Evolutionary conservation across 371 early-diverging fungal genomes (phyloP).

Genomic region (Mortierella sp.): DNA sequence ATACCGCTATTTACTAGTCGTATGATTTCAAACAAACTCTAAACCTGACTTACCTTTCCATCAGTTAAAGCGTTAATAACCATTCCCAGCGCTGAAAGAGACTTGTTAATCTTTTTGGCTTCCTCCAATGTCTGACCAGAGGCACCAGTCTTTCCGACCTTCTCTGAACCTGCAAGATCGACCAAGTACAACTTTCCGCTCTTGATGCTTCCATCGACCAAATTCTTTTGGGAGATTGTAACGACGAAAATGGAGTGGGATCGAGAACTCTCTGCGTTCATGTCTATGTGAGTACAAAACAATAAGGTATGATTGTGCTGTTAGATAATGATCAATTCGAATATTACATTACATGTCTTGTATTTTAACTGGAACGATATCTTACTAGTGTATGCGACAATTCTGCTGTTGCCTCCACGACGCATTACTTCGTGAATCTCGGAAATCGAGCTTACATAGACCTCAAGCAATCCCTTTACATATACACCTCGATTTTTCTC

Average conservation of each 20-base stretch:
- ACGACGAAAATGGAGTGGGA: conserved; percentile 98
- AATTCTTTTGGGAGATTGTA: conserved; percentile 93
- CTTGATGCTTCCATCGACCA: conserved; percentile 89
- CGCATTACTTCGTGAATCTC: conserved; percentile 97
- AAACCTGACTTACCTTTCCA: conserved; percentile 73
- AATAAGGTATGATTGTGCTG: too few species aligned
- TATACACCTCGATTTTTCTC: conserved; percentile 95
- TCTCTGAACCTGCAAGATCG: conserved; percentile 99
- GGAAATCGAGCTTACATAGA: conserved; percentile 92
- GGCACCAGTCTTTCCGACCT: conserved; percentile 98
- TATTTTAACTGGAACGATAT: neutral
- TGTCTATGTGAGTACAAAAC: conserved; percentile 66
- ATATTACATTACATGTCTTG: neutral
- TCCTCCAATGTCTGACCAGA: conserved; percentile 99
- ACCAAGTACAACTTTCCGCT: conserved; percentile 95
- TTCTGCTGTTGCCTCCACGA: conserved; percentile 89
- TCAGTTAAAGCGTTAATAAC: conserved; percentile 98
- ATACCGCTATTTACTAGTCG: too few species aligned
- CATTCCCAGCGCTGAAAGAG: conserved; percentile 97
- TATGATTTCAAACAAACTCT: neutral
- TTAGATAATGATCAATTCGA: too few species aligned
- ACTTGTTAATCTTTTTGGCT: conserved; percentile 99
- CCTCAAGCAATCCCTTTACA: conserved; percentile 95
- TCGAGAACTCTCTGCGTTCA: conserved; percentile 98
- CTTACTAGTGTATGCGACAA: conserved; percentile 92